Evolutionary conservation across 345 rosid genomes (phyloP).

Genomic region (Corchorus olitorius): DNA sequence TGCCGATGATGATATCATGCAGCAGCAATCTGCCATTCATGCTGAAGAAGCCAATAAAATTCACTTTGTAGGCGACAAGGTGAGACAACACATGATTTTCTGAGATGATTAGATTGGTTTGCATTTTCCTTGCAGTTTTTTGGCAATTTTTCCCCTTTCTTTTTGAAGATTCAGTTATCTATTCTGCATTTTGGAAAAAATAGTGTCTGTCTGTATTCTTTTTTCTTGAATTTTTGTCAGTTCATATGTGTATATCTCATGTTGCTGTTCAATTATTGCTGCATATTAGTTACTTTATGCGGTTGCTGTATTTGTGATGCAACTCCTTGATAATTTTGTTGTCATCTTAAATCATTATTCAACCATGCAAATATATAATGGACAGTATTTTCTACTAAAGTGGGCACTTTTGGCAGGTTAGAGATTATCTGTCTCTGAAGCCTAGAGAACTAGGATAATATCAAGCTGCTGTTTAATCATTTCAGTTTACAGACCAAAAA

Average conservation of each 20-base stretch:
- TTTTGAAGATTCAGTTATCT: neutral
- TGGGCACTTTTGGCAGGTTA: neutral
- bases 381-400: neutral
- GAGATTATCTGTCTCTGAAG: neutral
- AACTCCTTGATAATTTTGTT: neutral
- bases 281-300: neutral
- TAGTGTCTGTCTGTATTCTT: neutral
- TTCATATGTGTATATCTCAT: neutral
- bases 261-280: neutral
- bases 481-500: neutral
- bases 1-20: slow-evolving; percentile 55
- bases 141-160: neutral
- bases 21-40: slow-evolving; percentile 54
- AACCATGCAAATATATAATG: neutral
- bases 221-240: neutral
- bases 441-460: slow-evolving; percentile 13
- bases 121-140: neutral
- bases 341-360: neutral
- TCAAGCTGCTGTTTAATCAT: neutral
- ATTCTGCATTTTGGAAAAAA: neutral
- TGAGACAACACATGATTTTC: slow-evolving; percentile 18
- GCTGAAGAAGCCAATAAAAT: slow-evolving; percentile 61
- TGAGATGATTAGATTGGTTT: neutral
- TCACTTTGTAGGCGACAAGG: slow-evolving; percentile 90
- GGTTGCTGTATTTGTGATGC: neutral